phyloP scores from a whole-genome alignment of 2,329 filamentous ascomycete species.

The Laburnicola sp. region DNA sequence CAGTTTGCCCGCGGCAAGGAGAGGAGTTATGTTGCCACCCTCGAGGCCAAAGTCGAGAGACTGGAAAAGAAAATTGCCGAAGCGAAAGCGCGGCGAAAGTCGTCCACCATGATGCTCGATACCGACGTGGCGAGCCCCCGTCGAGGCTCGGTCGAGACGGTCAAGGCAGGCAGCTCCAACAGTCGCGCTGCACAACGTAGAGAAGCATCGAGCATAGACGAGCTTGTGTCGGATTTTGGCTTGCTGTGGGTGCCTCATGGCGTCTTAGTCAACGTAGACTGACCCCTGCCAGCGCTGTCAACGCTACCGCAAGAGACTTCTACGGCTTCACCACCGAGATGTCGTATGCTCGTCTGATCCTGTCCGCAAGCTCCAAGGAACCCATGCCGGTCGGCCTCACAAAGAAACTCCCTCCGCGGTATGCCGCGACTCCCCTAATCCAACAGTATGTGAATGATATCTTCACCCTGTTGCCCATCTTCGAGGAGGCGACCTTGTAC shows the following conservation, averaged over 20 bases:
- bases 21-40: constrained; percentile 90
- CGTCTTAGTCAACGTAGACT: constrained; percentile 6
- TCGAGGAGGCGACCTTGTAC: constrained; percentile 77
- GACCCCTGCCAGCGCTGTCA: constrained; percentile 69
- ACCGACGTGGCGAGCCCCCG: constrained; percentile 59
- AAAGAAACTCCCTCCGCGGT: constrained; percentile 69
- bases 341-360: constrained; percentile 85
- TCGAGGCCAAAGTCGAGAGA: constrained; percentile 89
- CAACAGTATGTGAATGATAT: constrained; percentile 85
- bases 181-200: constrained; percentile 54
- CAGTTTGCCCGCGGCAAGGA: constrained; percentile 96
- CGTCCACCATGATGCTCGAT: constrained; percentile 70
- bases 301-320: constrained; percentile 92
- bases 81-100: constrained; percentile 69
- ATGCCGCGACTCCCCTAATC: constrained; percentile 68
- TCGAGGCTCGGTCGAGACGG: constrained; percentile 40
- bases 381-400: constrained; percentile 63
- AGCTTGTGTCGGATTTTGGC: constrained; percentile 90
- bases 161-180: constrained; percentile 38
- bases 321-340: constrained; percentile 85
- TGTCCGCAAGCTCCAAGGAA: constrained; percentile 79
- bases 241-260: constrained; percentile 65
- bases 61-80: constrained; percentile 73
- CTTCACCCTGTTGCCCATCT: constrained; percentile 78
- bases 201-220: constrained; percentile 86